These are phyloP conservation scores for Colletotrichum destructivum DNA, from an alignment of 2,329 filamentous ascomycete species.

Conservation along the genomic window DNA sequence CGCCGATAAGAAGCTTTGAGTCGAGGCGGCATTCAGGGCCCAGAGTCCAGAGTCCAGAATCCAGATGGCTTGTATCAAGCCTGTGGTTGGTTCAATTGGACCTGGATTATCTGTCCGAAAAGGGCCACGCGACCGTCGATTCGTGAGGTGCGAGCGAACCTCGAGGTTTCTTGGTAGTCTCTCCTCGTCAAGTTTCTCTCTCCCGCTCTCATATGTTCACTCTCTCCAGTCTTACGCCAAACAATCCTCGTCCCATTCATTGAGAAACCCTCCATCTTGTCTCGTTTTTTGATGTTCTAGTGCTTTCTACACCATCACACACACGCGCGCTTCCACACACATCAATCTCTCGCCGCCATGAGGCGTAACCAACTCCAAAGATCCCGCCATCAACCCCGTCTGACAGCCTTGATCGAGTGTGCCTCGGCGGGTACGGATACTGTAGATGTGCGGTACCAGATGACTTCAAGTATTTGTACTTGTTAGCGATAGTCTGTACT, in stretches of 20 bases:
- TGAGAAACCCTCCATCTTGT: not conserved
- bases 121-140: not conserved
- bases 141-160: constrained; percentile 3
- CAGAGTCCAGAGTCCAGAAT: not conserved
- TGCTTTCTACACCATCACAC: no score
- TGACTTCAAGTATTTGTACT: no score
- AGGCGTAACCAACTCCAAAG: not conserved
- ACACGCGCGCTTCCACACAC: no score
- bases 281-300: not conserved
- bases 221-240: not conserved
- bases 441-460: not conserved
- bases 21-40: not conserved
- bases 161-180: constrained; percentile 9
- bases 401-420: not conserved
- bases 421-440: not conserved
- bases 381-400: not conserved
- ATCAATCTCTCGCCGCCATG: not conserved
- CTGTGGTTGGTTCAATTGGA: not conserved
- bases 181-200: not conserved
- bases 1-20: constrained; percentile 2
- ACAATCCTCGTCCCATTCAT: not conserved
- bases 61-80: not conserved
- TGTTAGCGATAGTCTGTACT: no score
- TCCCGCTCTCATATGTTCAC: not conserved
- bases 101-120: constrained; percentile 14